Percentiles rank a stretch among this genome's conserved stretches.
These are phyloP conservation scores for Schrenkiella parvula DNA, from an alignment of 345 rosid genomes.

Conservation along the genomic window DNA sequence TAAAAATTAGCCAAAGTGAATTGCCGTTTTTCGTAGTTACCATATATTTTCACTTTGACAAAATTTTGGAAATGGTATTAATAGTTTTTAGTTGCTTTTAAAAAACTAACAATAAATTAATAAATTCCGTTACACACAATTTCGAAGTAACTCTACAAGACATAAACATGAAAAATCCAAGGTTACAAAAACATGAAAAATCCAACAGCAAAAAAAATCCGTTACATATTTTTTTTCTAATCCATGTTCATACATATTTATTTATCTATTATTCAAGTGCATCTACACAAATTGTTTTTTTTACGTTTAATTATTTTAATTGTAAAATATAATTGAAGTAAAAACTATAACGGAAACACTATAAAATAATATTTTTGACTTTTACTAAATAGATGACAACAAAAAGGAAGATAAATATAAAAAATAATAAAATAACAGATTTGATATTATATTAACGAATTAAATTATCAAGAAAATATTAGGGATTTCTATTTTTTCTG, in stretches of 20 bases:
- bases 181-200: slow-evolving; percentile 10
- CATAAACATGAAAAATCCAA: slow-evolving; percentile 19
- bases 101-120: neutral
- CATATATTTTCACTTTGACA: neutral
- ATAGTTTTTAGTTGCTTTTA: neutral
- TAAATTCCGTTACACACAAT: slow-evolving; percentile 19
- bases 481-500: no score
- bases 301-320: neutral
- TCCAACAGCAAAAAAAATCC: neutral
- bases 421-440: no score
- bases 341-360: neutral
- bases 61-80: neutral
- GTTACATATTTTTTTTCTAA: neutral
- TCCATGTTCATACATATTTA: slow-evolving; percentile 1
- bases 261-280: neutral
- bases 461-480: no score
- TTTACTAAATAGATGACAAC: no score
- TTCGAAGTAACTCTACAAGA: neutral
- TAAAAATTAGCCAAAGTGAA: neutral
- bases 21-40: neutral
- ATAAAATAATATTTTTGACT: neutral
- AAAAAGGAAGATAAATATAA: no score
- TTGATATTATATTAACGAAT: no score
- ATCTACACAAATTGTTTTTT: neutral
- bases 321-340: neutral